Conservation (phyloP, 2,329 filamentous ascomycete species). For the Proliferodiscus dingleyae region DNA sequence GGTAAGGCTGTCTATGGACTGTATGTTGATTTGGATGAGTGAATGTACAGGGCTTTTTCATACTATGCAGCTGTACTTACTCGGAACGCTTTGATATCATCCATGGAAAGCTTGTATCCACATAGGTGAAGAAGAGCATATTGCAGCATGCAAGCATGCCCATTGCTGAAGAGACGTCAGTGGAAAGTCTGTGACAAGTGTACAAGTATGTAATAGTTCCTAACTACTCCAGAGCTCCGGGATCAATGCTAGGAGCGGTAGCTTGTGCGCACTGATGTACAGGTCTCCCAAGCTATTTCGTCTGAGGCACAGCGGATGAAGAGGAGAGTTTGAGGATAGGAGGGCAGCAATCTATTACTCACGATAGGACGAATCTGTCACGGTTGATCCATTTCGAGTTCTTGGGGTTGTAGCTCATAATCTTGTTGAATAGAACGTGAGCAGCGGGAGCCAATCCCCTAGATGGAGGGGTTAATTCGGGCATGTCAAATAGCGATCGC, state of each 20-base stretch:
- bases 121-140: constrained; percentile 97
- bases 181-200: not conserved
- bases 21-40: constrained; percentile 4
- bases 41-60: constrained; percentile 5
- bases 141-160: constrained; percentile 98
- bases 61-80: constrained; percentile 48
- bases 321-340: not conserved
- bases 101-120: constrained; percentile 79
- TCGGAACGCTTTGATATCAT: constrained; percentile 95
- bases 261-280: not conserved
- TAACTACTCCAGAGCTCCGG: too few species aligned
- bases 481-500: not conserved
- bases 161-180: constrained; percentile 61
- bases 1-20: constrained; percentile 66
- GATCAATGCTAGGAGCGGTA: too few species aligned
- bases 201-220: not conserved
- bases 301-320: not conserved
- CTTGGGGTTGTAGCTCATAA: constrained; percentile 99
- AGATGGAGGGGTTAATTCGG: constrained; percentile 31
- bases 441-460: constrained; percentile 87
- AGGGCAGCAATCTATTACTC: constrained; percentile 43
- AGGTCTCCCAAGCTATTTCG: not conserved
- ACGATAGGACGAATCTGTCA: constrained; percentile 99
- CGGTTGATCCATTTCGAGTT: constrained; percentile 96
- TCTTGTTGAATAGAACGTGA: constrained; percentile 97